Percentiles rank a stretch among this genome's conserved stretches.
phyloP scores from a whole-genome alignment of 352 stramenopile genomes.

The Globisporangium lucens region DNA sequence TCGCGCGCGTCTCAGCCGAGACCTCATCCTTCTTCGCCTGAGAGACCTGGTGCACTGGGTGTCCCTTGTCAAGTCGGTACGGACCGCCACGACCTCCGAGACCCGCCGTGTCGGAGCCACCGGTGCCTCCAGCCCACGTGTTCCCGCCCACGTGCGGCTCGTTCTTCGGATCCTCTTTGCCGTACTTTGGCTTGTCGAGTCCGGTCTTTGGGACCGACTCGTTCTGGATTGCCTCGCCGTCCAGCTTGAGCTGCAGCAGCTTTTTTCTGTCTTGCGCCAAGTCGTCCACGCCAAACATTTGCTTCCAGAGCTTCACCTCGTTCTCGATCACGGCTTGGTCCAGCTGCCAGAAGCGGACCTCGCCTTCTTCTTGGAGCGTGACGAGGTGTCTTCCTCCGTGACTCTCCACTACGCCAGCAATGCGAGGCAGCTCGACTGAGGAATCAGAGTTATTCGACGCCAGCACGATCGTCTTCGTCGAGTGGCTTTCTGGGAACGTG shows the following conservation, averaged over 20 bases:
- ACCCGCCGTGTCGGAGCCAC: constrained; percentile 90
- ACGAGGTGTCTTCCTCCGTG: constrained; percentile 37
- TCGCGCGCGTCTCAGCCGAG: constrained; percentile 68
- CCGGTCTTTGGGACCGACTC: constrained; percentile 67
- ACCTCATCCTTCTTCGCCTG: constrained; percentile 94
- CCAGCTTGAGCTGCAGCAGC: constrained; percentile 46
- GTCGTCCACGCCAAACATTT: constrained; percentile 53
- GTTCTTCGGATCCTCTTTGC: constrained; percentile 94
- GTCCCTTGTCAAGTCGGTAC: constrained; percentile 93
- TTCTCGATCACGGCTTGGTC: constrained; percentile 40
- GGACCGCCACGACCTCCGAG: constrained; percentile 93
- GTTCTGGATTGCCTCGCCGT: constrained; percentile 31
- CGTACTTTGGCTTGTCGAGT: constrained; percentile 86
- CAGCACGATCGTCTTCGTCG: constrained; percentile 48
- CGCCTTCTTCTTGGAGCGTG: constrained; percentile 58
- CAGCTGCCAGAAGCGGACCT: constrained; percentile 60
- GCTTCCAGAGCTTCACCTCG: constrained; percentile 53
- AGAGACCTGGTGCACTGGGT: constrained; percentile 93
- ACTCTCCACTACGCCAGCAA: constrained; percentile 36
- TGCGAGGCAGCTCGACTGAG: constrained; percentile 20
- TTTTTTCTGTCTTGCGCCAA: not conserved
- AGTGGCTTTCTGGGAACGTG: constrained; percentile 22
- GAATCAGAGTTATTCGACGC: not conserved
- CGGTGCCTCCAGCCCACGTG: constrained; percentile 92
- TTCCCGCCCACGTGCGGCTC: constrained; percentile 94